phyloP scores from a whole-genome alignment of 2,329 filamentous ascomycete genomes.

The Mycocentrospora acerina region DNA sequence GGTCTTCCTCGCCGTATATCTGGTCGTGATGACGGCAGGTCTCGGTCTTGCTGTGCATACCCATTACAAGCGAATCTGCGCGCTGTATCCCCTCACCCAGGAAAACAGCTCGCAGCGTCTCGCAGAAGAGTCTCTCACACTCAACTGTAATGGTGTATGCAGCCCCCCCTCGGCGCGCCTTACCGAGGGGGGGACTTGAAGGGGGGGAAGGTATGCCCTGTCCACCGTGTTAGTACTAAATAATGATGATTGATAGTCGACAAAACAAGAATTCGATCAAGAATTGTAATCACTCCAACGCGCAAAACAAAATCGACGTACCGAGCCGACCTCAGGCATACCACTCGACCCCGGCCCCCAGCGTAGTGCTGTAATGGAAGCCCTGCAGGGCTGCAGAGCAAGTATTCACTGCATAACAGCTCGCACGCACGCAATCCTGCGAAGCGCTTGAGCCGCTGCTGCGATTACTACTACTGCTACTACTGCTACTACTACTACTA shows the following conservation, averaged over 20 bases:
- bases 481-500: constrained; percentile 73
- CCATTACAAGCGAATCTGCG: constrained; percentile 84
- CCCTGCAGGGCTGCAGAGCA: constrained; percentile 67
- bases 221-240: constrained; percentile 39
- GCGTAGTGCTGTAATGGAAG: constrained; percentile 95
- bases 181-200: constrained; percentile 84
- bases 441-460: constrained; percentile 54
- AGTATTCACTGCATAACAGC: constrained; percentile 79
- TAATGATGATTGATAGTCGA: no score
- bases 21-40: constrained; percentile 17
- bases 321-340: constrained; percentile 50
- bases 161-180: constrained; percentile 75
- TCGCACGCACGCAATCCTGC: constrained; percentile 76
- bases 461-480: constrained; percentile 66
- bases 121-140: constrained; percentile 99
- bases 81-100: constrained; percentile 86
- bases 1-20: constrained; percentile 32
- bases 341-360: constrained; percentile 64
- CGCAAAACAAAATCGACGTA: constrained; percentile 33
- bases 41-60: constrained; percentile 56
- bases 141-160: constrained; percentile 96
- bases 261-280: constrained; percentile 3
- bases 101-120: constrained; percentile 91
- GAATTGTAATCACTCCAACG: no score
- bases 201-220: constrained; percentile 80